Percentiles rank a stretch among this genome's conserved stretches.
These are phyloP conservation scores for Aureobasidium namibiae DNA, from an alignment of 2,329 filamentous ascomycete genomes.

Conservation along the genomic window DNA sequence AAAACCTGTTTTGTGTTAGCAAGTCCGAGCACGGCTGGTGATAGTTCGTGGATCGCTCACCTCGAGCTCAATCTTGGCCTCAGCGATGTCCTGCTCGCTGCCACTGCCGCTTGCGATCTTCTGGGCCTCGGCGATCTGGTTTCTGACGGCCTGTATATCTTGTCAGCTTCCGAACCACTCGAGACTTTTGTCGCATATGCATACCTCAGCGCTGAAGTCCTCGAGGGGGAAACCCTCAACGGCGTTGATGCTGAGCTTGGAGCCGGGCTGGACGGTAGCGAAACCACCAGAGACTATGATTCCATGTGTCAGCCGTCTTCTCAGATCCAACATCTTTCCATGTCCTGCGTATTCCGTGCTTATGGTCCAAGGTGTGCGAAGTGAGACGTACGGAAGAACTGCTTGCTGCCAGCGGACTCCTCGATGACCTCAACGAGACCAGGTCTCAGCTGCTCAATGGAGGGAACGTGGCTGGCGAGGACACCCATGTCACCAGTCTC, in stretches of 20 bases:
- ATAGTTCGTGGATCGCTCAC: constrained; percentile 46
- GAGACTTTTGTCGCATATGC: constrained; percentile 14
- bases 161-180: background rate
- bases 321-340: background rate
- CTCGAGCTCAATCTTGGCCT: constrained; percentile 99
- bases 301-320: background rate
- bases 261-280: constrained; percentile 92
- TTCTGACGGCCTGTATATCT: constrained; percentile 57
- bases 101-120: constrained; percentile 86
- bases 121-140: constrained; percentile 89
- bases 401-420: constrained; percentile 83
- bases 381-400: constrained; percentile 83
- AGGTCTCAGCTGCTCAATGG: constrained; percentile 97
- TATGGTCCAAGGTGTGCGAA: constrained; percentile 8
- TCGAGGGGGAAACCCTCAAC: constrained; percentile 91
- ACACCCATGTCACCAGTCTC: constrained; percentile 99
- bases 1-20: constrained; percentile 52
- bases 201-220: constrained; percentile 82
- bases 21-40: background rate
- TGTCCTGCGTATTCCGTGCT: background rate
- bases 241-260: constrained; percentile 92
- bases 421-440: constrained; percentile 92
- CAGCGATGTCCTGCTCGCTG: constrained; percentile 94
- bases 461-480: constrained; percentile 96
- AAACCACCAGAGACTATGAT: constrained; percentile 84